Evolutionary conservation across 108 stramenopile species (phyloP).

Genomic region (Cyclotella kingstonii): DNA sequence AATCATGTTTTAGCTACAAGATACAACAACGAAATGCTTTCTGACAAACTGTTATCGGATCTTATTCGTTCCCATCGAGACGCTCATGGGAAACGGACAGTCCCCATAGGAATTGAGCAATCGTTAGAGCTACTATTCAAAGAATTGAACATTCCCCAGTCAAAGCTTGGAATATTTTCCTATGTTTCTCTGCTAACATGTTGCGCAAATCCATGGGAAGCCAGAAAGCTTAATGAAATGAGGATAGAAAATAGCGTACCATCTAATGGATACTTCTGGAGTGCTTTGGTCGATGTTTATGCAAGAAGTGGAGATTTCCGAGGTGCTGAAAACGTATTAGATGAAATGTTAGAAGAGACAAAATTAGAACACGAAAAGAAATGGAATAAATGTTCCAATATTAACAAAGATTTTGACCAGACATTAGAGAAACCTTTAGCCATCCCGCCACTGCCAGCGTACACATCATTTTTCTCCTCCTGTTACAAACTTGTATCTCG

Average conservation of each 20-base stretch:
- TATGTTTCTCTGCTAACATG: conserved; percentile 69
- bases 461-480: conserved; percentile 78
- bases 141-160: conserved; percentile 63
- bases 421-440: conserved; percentile 25
- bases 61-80: conserved; percentile 77
- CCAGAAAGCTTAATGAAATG: conserved; percentile 68
- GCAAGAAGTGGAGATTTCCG: conserved; percentile 75
- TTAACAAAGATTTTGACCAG: background rate
- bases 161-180: conserved; percentile 60
- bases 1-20: background rate
- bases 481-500: conserved; percentile 78
- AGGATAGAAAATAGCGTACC: conserved; percentile 51
- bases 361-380: conserved; percentile 21
- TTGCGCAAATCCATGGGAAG: conserved; percentile 71
- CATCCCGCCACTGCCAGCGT: conserved; percentile 69
- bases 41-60: conserved; percentile 69
- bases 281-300: conserved; percentile 80
- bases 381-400: background rate
- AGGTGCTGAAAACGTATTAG: conserved; percentile 65
- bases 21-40: conserved; percentile 7
- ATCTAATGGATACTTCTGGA: conserved; percentile 68
- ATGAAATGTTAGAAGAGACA: conserved; percentile 66
- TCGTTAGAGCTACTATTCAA: conserved; percentile 57
- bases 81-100: conserved; percentile 57
- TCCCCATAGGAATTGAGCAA: conserved; percentile 68